A percentile compares a stretch with the other conserved stretches of the same genome.
Evolutionary conservation across 768 basidiomycete genomes (phyloP).

Genomic region (Leccinum olivaceopallidum): DNA sequence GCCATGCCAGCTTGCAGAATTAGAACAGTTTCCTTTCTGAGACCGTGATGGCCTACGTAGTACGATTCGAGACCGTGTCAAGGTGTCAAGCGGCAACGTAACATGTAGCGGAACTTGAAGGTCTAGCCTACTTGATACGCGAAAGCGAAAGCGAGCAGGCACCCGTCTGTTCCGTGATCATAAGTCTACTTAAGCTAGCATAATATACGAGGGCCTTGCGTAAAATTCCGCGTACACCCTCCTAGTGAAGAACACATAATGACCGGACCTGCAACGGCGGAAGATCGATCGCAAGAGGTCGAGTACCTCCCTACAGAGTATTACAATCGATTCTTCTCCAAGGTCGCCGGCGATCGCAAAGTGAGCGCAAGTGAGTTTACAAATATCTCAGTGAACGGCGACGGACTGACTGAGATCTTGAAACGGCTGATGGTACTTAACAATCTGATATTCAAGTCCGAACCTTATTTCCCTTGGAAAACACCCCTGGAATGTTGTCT

Average conservation of each 20-base stretch:
- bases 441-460: background rate
- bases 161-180: background rate
- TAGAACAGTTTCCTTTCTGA: no score
- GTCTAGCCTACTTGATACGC: no score
- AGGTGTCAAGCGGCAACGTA: no score
- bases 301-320: conserved; percentile 45
- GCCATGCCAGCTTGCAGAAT: no score
- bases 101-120: no score
- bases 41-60: no score
- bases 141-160: background rate
- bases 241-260: background rate
- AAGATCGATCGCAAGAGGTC: background rate
- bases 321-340: conserved; percentile 58
- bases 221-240: background rate
- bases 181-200: background rate
- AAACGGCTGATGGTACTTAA: conserved; percentile 1
- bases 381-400: background rate
- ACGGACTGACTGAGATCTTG: background rate
- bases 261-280: background rate
- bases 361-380: conserved; percentile 53
- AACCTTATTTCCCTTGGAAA: background rate
- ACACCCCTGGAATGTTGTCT: background rate
- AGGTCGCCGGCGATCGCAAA: conserved; percentile 52
- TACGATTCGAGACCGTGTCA: no score
- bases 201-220: background rate